These are phyloP conservation scores for Solanum gracilifrons DNA, from an alignment of 257 asterid genomes.

Conservation along the genomic window DNA sequence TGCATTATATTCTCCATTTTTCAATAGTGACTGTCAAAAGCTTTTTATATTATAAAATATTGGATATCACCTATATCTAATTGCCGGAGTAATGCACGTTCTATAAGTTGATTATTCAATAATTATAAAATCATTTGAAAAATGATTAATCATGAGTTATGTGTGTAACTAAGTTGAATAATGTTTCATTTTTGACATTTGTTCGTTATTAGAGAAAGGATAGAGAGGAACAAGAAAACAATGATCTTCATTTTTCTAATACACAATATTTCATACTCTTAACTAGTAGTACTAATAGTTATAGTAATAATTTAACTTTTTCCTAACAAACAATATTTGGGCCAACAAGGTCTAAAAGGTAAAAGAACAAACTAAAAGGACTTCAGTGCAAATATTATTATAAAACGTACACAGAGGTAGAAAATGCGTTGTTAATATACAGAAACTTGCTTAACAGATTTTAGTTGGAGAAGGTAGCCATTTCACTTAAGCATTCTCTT, in stretches of 20 bases:
- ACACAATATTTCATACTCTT: no score
- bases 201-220: not conserved
- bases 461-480: not conserved
- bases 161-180: not conserved
- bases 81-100: not conserved
- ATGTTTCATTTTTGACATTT: not conserved
- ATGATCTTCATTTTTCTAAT: not conserved
- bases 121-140: not conserved
- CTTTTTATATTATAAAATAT: not conserved
- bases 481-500: constrained; percentile 1
- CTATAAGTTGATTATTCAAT: not conserved
- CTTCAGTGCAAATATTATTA: not conserved
- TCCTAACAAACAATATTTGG: not conserved
- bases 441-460: not conserved
- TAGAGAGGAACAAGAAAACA: not conserved
- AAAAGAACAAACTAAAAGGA: not conserved
- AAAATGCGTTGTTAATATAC: not conserved
- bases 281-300: not conserved
- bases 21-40: not conserved
- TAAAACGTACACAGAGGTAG: not conserved
- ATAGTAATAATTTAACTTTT: no score
- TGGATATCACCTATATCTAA: not conserved
- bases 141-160: not conserved
- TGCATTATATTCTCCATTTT: not conserved
- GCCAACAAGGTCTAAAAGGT: not conserved